Evolutionary conservation across 768 basidiomycete species (phyloP).

Genomic region (Amanita rubescens): DNA sequence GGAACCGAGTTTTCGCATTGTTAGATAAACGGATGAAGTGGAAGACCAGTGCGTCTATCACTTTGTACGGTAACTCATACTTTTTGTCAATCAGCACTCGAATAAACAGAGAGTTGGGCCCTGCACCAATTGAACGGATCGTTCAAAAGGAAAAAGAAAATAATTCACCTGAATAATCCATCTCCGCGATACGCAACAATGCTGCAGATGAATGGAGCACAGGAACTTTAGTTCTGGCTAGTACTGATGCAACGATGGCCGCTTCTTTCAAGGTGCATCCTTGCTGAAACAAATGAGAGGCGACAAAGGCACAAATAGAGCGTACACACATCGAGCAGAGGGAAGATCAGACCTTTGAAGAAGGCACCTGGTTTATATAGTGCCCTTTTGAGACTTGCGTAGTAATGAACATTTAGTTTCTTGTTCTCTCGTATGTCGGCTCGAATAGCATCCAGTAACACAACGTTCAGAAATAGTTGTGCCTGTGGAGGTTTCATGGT

Average conservation of each 20-base stretch:
- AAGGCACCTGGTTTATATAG: conserved; percentile 97
- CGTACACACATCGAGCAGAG: conserved; percentile 75
- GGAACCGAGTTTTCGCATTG: conserved; percentile 66
- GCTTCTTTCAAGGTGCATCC: conserved; percentile 94
- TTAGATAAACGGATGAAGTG: conserved; percentile 97
- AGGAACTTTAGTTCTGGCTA: conserved; percentile 87
- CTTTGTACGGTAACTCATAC: conserved; percentile 95
- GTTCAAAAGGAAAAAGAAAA: not conserved
- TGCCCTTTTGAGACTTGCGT: conserved; percentile 85
- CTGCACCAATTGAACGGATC: conserved; percentile 22
- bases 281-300: conserved; percentile 22
- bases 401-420: conserved; percentile 90
- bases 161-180: conserved; percentile 84
- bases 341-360: conserved; percentile 97
- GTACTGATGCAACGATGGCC: conserved; percentile 85
- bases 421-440: conserved; percentile 84
- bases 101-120: conserved; percentile 94
- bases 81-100: conserved; percentile 97
- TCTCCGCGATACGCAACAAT: conserved; percentile 83
- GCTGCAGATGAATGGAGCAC: conserved; percentile 97
- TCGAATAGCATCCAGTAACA: conserved; percentile 82
- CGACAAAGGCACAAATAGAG: not conserved
- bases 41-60: conserved; percentile 94
- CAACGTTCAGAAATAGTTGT: conserved; percentile 86
- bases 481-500: conserved; percentile 95